Evolutionary conservation across 192 early-diverging fungal species (phyloP), one percentile per base, ranked within the genome.

Genomic region (Gigaspora rosea): DNA sequence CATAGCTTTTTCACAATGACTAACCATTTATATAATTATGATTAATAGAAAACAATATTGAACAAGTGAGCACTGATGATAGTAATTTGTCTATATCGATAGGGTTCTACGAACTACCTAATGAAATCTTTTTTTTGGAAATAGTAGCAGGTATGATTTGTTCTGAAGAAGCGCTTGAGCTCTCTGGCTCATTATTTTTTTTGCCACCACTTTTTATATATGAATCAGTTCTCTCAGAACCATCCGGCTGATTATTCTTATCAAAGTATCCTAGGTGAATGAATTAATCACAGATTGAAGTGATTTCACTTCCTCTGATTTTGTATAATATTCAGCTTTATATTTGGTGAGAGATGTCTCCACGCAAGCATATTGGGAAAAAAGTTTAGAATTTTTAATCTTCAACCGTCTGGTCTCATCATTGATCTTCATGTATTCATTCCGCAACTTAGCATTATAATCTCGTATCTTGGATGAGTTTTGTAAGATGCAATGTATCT

Each of bases 231-330:
- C 54, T 56, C 18, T 56, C 18, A 8, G 54, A 2, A 56, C 12
- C 18, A 56, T 56, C 9, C 9, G 12, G 54, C 54, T n/a, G 54
- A 56, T 56, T 56, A 56, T 56, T 56, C 18, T 56, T 56, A 56
- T 56, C 18, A 56, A 56, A 56, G 54, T 56, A 56, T 56, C 54
- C 54, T 56, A 4, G 11, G 54, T 2, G 12, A 56, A 56, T 56
- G 18, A 56, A 56, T 68, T 68, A 47, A 68, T 68, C 41, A 68
- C 13, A 68, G 66, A 68, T 68, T 68, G 66, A 68, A 49, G 66
- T 47, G 46, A 67, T 67, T 67, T 67, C 22, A 67, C 36, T 27
- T 67, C 41, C 36, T 49, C 36, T 27, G 22, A 67, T 67, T 67
- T 16, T n/a, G 47, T 13, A 67, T 41, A 13, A 67, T n/a, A 48